phyloP scores from a whole-genome alignment of 2,329 filamentous ascomycete genomes.

The Trichoderma citrinoviride region DNA sequence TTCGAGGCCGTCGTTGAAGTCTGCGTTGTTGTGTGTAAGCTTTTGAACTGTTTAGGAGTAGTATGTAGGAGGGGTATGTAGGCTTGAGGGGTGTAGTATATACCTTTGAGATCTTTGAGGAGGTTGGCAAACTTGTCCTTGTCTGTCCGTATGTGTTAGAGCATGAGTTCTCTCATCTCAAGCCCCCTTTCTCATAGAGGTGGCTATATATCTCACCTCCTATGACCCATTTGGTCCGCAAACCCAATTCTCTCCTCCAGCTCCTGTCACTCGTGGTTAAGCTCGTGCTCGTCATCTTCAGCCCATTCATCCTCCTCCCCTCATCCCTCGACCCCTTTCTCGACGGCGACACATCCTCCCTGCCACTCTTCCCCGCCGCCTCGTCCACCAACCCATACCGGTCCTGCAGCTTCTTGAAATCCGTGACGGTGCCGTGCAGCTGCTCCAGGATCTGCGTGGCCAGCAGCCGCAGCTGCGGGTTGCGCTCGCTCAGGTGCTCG shows the following conservation, averaged over 20 bases:
- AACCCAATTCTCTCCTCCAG: slow-evolving; percentile 36
- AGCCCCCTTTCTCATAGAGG: neutral
- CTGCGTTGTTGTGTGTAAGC: slow-evolving; percentile 25
- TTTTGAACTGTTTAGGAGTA: slow-evolving; percentile 5
- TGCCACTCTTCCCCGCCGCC: slow-evolving; percentile 8
- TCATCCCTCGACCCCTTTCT: slow-evolving; percentile 28
- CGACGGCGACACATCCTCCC: slow-evolving; percentile 27
- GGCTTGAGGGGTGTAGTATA: neutral
- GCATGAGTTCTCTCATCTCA: neutral
- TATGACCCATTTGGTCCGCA: slow-evolving; percentile 46
- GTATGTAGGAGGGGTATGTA: no score
- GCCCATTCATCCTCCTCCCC: slow-evolving; percentile 24
- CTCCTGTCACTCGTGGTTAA: slow-evolving; percentile 28
- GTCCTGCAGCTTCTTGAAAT: slow-evolving; percentile 43
- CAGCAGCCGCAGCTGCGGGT: slow-evolving; percentile 39
- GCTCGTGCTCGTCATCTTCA: slow-evolving; percentile 21
- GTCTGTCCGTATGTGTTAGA: slow-evolving; percentile 30
- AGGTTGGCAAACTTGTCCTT: slow-evolving; percentile 45
- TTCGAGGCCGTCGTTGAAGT: slow-evolving; percentile 49
- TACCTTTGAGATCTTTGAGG: slow-evolving; percentile 42
- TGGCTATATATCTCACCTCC: slow-evolving; percentile 31
- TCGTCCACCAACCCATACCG: slow-evolving; percentile 43
- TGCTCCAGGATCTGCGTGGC: slow-evolving; percentile 44
- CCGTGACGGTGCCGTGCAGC: slow-evolving; percentile 45
- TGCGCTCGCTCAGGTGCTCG: slow-evolving; percentile 40